Conservation (phyloP, 2,329 filamentous ascomycete species). For the Paraconiothyrium brasiliense region DNA sequence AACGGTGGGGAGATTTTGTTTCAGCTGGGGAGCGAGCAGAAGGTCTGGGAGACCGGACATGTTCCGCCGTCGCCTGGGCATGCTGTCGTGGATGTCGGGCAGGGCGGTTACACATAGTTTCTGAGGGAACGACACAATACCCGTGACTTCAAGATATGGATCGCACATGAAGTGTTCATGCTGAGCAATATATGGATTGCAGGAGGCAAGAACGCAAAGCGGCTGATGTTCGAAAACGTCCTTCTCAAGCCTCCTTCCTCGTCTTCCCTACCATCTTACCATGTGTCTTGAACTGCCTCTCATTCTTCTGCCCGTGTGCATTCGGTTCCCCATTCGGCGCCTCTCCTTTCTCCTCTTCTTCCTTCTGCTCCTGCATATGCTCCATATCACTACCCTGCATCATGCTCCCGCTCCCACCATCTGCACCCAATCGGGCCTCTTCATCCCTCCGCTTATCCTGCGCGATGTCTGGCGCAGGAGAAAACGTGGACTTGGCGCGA, state of each 20-base stretch:
- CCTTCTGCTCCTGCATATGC: too few species aligned
- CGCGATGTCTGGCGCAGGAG: conserved; percentile 52
- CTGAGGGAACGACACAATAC: not conserved
- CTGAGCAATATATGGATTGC: not conserved
- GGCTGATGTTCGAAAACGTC: too few species aligned
- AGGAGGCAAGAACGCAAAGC: too few species aligned
- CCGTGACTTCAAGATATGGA: not conserved
- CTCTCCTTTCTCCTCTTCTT: too few species aligned
- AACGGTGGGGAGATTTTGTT: conserved; percentile 49
- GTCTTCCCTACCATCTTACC: not conserved
- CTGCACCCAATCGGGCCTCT: conserved; percentile 32
- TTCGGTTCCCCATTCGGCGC: not conserved
- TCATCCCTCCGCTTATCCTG: conserved; percentile 48
- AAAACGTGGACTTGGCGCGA: conserved; percentile 53
- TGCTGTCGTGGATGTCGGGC: conserved; percentile 34
- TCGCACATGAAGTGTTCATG: not conserved
- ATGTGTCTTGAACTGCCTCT: not conserved
- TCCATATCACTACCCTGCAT: not conserved
- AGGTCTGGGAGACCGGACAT: conserved; percentile 44
- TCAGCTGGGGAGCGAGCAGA: conserved; percentile 36
- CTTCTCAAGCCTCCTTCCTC: not conserved
- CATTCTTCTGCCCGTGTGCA: not conserved
- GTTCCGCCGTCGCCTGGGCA: conserved; percentile 47
- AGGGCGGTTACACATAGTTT: not conserved
- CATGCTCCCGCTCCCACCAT: not conserved